Base-by-base conservation (phyloP, 176 grass and related monocot genomes). In the Guadua angustifolia region DNA sequence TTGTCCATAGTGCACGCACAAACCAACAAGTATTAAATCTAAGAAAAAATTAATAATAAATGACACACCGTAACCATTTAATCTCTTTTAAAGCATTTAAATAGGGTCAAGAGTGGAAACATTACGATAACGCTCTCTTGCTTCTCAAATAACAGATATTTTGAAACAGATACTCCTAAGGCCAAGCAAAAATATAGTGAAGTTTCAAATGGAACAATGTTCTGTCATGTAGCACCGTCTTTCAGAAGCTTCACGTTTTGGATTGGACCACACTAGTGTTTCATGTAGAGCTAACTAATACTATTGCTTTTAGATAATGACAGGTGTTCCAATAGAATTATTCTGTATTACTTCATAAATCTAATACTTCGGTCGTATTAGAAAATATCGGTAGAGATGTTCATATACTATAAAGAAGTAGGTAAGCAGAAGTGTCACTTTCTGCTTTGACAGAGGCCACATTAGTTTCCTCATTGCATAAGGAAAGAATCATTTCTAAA, bases 381-480 rank as follows among this genome's bases (percentile, higher is more conserved):
- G 62, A 22, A 26, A 7, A 46, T 17, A 16, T 38, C 40, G 35
- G 16, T 68, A 39, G 17, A 13, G 32, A 15, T 7, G 32, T 67
- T 67, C 33, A 67, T 19, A 66, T 35, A 35, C 15, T 38, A 7
- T 66, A 66, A 73, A 51, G 14, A 73, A 73, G 12, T 47, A 72
- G 35, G 36, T 40, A 10, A 68, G 65, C 17, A 68, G 35, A 68
- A 38, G 11, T 42, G 1, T 2, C 19, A 69, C 29, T 53, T 74
- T 74, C 7, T 53, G 71, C 15, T 74, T 53, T 53, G 7, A 3
- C 32, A 11, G 21, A 44, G 55, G 9, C 25, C 38, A n/a, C 29
- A 11, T 75, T 56, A 22, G 9, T 39, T 75, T 75, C 73, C 73
- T 57, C 33, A n/a, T 18, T 39, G 73, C 52, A 57, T 11, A 75